Conservation (phyloP, 1,284 basidiomycete species). For the Apiotrichum laibachii region DNA sequence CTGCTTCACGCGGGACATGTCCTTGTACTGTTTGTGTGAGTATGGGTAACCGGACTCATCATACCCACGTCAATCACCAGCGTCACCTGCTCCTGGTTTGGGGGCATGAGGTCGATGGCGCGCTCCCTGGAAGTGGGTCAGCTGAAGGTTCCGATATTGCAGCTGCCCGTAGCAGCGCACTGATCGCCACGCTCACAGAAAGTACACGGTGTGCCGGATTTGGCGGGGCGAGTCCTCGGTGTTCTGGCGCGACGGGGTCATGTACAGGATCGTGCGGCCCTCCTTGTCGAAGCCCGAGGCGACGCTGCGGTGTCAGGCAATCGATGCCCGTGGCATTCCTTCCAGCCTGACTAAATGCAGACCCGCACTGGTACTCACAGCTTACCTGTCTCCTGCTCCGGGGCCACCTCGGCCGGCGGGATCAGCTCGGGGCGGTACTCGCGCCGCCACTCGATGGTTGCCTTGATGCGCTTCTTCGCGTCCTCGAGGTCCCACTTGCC, state of each 20-base stretch:
- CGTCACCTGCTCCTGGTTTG: constrained; percentile 71
- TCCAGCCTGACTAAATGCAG: too few species aligned
- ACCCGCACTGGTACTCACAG: constrained; percentile 59
- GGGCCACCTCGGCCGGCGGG: constrained; percentile 65
- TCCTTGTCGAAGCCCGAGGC: constrained; percentile 78
- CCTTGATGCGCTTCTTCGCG: constrained; percentile 70
- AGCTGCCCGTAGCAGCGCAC: too few species aligned
- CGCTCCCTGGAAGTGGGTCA: constrained; percentile 61
- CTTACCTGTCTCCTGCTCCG: constrained; percentile 78
- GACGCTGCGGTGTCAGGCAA: constrained; percentile 55
- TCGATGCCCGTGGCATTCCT: too few species aligned
- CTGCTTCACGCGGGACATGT: constrained; percentile 60
- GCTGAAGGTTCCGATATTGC: not conserved
- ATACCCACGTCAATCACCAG: constrained; percentile 67
- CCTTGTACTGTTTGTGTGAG: constrained; percentile 55
- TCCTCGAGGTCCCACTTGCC: constrained; percentile 78
- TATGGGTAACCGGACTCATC: constrained; percentile 52
- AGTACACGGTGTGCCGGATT: constrained; percentile 76
- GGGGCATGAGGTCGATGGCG: constrained; percentile 79
- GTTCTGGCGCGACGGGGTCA: constrained; percentile 78
- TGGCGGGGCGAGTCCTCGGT: constrained; percentile 72
- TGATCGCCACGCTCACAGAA: constrained; percentile 70
- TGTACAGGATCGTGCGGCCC: constrained; percentile 75
- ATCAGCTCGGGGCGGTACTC: constrained; percentile 79
- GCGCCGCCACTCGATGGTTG: constrained; percentile 74